Evolutionary conservation across 106 monocot genomes (phyloP), one percentile per base, ranked within the genome.

Genomic region (Triglochin maritima): DNA sequence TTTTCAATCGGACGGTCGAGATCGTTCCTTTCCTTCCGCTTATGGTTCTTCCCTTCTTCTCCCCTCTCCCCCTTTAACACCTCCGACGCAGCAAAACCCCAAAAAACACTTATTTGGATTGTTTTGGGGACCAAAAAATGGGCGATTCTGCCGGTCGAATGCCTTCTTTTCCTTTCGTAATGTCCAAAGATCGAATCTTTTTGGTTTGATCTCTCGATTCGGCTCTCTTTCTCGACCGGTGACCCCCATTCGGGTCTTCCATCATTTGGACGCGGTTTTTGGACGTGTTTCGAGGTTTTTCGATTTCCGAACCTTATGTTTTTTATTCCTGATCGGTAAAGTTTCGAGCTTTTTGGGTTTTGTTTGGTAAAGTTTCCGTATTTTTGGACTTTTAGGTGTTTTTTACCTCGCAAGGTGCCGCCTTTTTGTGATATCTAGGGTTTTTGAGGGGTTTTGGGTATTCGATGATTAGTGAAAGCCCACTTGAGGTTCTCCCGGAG

Each of bases 401-500:
- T 17, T 45, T 13, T 50, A 52, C 44, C 14, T 7, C 14, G 7
- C 7, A 17, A 4, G 17, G 29, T 29, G 29, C 29, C 0, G 29
- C 29, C 29, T 29, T 29, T 29, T 29, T 29, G 29, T 46, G 55
- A 46, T 63, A 46, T 60, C 44, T 46, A 13, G 15, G 52, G 16
- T 62, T 41, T 60, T 72, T 9, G 51, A 46, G 6, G 29, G 29
- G 29, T 52, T 70, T 49, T 42, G 13, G 6, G 17, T 56, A 17
- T 48, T 60, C 13, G 29, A 75, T 80, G 78, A 60, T 70, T 10
- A 49, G 64, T 13, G 78, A 69, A 68, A 74, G 72, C 9, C 66
- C 79, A 12, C 43, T 77, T 61, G 64, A 73, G 46, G 82, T 84
- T 81, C 57, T 84, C 45, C 62, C 84, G 46, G 87, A 88, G 52